These are phyloP conservation scores for Neurospora discreta DNA, from an alignment of 495 filamentous ascomycete genomes.

Conservation along the genomic window DNA sequence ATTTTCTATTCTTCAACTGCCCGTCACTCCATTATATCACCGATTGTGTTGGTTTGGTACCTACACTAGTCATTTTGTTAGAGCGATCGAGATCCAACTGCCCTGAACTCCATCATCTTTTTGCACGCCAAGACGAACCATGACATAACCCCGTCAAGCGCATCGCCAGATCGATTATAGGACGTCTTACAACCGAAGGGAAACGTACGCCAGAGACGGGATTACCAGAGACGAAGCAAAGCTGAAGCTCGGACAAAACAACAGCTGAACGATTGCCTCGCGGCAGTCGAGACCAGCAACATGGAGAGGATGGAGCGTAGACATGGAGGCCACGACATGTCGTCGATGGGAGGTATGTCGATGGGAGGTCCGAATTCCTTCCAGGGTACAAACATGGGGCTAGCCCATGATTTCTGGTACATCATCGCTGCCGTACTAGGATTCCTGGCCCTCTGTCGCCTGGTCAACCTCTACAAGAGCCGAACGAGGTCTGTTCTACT, in stretches of 20 bases:
- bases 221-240: not conserved
- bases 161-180: not conserved
- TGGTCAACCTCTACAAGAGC: constrained; percentile 27
- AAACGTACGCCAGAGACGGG: not conserved
- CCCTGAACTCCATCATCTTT: not conserved
- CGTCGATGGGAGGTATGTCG: not conserved
- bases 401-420: constrained; percentile 42
- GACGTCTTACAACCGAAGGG: not conserved
- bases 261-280: not conserved
- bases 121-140: not conserved
- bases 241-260: too few relatives aligned
- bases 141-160: not conserved
- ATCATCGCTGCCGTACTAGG: constrained; percentile 32
- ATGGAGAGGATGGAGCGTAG: not conserved
- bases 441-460: constrained; percentile 23
- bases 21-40: not conserved
- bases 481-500: constrained; percentile 19
- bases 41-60: not conserved
- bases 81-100: not conserved
- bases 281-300: not conserved
- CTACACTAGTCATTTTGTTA: not conserved
- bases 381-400: constrained; percentile 24
- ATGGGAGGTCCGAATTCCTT: constrained; percentile 17
- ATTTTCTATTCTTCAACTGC: not conserved
- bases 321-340: too few relatives aligned